Evolutionary conservation across 2,329 filamentous ascomycete species (phyloP).

Genomic region (Leptographium galeiforme): DNA sequence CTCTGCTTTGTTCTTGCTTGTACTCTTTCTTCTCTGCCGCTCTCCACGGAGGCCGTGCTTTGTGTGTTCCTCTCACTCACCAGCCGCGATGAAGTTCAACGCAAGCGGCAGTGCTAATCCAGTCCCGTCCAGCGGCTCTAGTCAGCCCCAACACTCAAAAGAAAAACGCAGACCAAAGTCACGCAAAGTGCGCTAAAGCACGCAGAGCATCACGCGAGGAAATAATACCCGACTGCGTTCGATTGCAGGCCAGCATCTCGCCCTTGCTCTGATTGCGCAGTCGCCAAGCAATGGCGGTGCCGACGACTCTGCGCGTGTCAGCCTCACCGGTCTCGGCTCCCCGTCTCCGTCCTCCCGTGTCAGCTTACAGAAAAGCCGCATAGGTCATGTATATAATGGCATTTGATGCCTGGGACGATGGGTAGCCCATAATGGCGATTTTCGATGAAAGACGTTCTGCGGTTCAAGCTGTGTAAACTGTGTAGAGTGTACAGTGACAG

Average conservation of each 20-base stretch:
- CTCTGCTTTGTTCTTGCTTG: constrained; percentile 14
- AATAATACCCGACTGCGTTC: constrained; percentile 65
- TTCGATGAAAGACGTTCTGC: too few relatives aligned
- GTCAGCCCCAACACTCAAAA: neutral
- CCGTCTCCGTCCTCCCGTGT: too few relatives aligned
- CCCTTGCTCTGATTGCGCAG: constrained; percentile 51
- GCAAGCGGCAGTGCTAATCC: constrained; percentile 59
- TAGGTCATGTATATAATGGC: constrained; percentile 74
- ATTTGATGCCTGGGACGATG: constrained; percentile 65
- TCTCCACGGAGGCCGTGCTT: constrained; percentile 1
- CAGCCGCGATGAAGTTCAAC: constrained; percentile 81
- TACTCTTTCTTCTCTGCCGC: neutral
- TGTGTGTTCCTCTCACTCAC: constrained; percentile 48
- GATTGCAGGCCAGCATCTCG: constrained; percentile 62
- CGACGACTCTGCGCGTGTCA: constrained; percentile 39
- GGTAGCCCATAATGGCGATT: constrained; percentile 49
- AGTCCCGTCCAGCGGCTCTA: neutral
- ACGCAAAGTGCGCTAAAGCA: neutral
- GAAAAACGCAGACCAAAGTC: constrained; percentile 3
- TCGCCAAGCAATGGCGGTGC: constrained; percentile 43
- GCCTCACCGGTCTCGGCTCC: neutral
- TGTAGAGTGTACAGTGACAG: too few relatives aligned
- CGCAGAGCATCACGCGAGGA: neutral
- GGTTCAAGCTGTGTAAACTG: too few relatives aligned
- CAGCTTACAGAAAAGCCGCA: constrained; percentile 55